These are phyloP conservation scores for Fusarium graminum DNA, from an alignment of 2,329 filamentous ascomycete genomes.

Conservation along the genomic window DNA sequence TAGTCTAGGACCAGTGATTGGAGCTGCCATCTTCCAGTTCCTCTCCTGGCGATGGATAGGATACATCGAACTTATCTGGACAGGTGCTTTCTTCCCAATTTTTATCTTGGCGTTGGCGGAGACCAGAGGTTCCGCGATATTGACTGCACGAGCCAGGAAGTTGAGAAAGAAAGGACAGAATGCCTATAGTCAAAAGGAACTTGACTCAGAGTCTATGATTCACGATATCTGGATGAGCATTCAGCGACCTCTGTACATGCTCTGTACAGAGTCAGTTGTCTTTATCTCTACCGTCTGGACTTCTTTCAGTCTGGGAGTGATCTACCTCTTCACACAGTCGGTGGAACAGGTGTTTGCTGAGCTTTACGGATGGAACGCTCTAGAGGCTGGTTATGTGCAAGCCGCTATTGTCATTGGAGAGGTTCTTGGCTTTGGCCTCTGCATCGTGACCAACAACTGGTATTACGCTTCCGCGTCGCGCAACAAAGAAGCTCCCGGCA, in stretches of 20 bases:
- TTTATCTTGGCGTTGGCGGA: conserved; percentile 35
- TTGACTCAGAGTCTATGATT: conserved; percentile 21
- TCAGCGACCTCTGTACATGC: conserved; percentile 29
- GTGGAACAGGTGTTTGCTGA: conserved; percentile 28
- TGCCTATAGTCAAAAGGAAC: conserved; percentile 19
- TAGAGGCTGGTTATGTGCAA: conserved; percentile 29
- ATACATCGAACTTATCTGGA: conserved; percentile 38
- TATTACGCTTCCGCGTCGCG: conserved; percentile 36
- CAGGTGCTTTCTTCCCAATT: conserved; percentile 25
- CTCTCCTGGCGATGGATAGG: conserved; percentile 32
- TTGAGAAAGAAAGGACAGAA: conserved; percentile 15
- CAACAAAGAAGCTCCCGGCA: conserved; percentile 24
- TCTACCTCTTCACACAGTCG: conserved; percentile 31
- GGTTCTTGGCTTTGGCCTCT: conserved; percentile 23
- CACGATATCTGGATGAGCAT: conserved; percentile 18
- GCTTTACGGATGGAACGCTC: conserved; percentile 26
- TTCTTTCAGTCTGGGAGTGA: conserved; percentile 19
- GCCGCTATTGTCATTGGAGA: conserved; percentile 30
- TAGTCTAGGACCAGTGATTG: conserved; percentile 29
- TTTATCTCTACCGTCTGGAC: conserved; percentile 28
- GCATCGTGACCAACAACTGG: conserved; percentile 26
- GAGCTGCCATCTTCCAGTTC: conserved; percentile 28
- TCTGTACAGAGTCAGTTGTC: conserved; percentile 24
- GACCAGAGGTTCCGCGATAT: conserved; percentile 18
- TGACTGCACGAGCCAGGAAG: conserved; percentile 9